A percentile compares a stretch with the other conserved stretches of the same genome.
These are phyloP conservation scores for Aspergillus cavernicola DNA, from an alignment of 495 filamentous ascomycete species.

Conservation along the genomic window DNA sequence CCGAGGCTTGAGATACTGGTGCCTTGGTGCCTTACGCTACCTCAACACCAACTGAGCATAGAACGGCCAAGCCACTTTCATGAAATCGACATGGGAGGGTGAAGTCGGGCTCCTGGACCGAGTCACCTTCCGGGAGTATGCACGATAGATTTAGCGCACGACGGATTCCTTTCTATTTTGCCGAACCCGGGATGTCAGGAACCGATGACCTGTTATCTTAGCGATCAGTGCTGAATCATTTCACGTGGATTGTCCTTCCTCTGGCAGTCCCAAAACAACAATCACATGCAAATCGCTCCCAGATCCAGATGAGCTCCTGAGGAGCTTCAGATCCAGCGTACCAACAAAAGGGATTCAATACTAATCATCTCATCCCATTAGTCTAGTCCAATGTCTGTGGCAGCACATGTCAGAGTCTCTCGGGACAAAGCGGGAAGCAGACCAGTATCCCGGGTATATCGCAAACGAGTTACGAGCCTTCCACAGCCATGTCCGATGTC, in stretches of 20 bases:
- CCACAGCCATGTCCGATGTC: too few species aligned
- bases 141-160: background rate
- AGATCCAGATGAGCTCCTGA: background rate
- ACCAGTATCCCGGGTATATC: too few species aligned
- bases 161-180: background rate
- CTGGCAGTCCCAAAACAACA: too few species aligned
- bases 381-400: too few species aligned
- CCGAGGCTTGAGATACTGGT: slow-evolving; percentile 16
- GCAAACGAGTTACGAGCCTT: too few species aligned
- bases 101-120: background rate
- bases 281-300: background rate
- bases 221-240: slow-evolving; percentile 3
- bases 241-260: background rate
- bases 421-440: too few species aligned
- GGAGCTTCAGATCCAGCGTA: too few species aligned
- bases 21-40: slow-evolving; percentile 15
- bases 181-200: background rate
- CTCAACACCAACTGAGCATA: background rate
- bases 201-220: slow-evolving; percentile 6
- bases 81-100: background rate
- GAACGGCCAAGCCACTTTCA: background rate
- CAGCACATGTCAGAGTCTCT: too few species aligned
- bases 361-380: too few species aligned
- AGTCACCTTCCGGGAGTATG: background rate
- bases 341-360: too few species aligned